Percentiles rank a stretch among this genome's conserved stretches.
These are phyloP conservation scores for Acacia concinna DNA, from an alignment of 331 rosid genomes.

Conservation along the genomic window DNA sequence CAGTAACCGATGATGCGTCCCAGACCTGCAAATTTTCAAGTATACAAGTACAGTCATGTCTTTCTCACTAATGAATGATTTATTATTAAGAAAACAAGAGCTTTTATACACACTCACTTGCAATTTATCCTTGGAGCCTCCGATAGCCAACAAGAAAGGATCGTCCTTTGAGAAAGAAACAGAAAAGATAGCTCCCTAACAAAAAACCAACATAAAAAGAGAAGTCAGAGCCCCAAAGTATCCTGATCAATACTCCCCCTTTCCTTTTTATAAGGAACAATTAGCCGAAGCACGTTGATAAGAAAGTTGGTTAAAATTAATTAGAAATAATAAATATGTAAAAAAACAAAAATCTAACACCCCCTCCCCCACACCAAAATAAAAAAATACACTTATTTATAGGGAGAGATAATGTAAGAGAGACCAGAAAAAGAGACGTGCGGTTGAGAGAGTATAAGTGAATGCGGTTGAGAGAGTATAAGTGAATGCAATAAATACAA, in stretches of 20 bases:
- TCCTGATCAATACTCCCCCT: neutral
- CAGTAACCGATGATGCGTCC: conserved; percentile 52
- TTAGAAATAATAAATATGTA: too few species aligned
- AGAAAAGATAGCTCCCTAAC: conserved; percentile 82
- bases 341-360: too few species aligned
- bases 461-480: too few species aligned
- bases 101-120: conserved; percentile 50
- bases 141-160: conserved; percentile 83
- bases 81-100: conserved; percentile 5
- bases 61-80: conserved; percentile 2
- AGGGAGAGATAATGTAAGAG: too few species aligned
- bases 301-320: too few species aligned
- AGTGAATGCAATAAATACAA: too few species aligned
- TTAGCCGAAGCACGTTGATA: too few species aligned
- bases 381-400: too few species aligned
- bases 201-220: conserved; percentile 36
- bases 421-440: too few species aligned
- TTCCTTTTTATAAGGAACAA: too few species aligned
- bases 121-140: conserved; percentile 78
- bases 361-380: too few species aligned
- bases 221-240: neutral
- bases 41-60: neutral
- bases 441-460: too few species aligned
- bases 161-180: conserved; percentile 76
- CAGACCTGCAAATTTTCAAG: conserved; percentile 51